These are phyloP conservation scores for Phoma herbarum DNA, from an alignment of 2,329 filamentous ascomycete genomes.

Conservation along the genomic window DNA sequence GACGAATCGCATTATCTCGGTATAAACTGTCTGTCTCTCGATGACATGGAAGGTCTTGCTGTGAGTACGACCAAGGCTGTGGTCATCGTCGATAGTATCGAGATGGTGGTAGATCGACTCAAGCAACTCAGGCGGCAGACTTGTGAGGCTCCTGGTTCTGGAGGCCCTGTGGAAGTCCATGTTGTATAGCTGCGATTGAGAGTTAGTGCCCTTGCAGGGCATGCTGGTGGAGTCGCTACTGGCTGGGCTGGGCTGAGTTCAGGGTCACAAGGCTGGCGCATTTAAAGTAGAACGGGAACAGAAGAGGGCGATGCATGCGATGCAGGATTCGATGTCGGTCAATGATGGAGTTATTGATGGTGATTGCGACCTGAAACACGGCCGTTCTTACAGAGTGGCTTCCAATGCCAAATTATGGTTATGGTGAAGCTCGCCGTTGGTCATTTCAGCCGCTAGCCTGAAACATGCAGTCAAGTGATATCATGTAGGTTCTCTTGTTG, in stretches of 20 bases:
- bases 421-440: not conserved
- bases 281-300: not conserved
- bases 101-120: conserved; percentile 29
- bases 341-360: not conserved
- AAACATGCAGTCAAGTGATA: not conserved
- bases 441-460: not conserved
- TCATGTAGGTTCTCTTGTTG: not conserved
- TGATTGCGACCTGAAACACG: not conserved
- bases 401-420: not conserved
- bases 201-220: not conserved
- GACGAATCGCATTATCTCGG: conserved; percentile 36
- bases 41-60: conserved; percentile 24
- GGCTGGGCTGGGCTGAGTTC: not conserved
- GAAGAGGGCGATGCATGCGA: not conserved
- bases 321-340: not conserved
- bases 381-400: not conserved
- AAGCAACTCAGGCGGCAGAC: conserved; percentile 32
- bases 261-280: not conserved
- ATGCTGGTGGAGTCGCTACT: not conserved
- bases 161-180: not conserved
- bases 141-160: conserved; percentile 11
- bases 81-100: conserved; percentile 41
- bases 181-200: not conserved
- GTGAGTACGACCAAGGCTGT: conserved; percentile 32
- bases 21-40: conserved; percentile 21